These are phyloP conservation scores for Didymella pomorum DNA, from an alignment of 2,329 filamentous ascomycete genomes.

Conservation along the genomic window DNA sequence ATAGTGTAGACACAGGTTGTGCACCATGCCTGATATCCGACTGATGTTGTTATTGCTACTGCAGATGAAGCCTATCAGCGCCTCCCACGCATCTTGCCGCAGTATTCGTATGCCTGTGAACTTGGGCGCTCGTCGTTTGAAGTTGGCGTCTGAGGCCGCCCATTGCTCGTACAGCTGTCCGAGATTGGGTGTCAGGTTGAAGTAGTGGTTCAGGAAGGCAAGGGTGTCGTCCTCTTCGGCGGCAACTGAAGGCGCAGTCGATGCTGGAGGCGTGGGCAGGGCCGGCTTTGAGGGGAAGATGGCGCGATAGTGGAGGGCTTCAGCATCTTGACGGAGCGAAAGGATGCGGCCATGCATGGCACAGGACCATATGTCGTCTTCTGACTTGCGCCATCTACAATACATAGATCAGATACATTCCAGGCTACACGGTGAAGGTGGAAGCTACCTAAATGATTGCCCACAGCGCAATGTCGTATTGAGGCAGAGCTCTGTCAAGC, in stretches of 20 bases:
- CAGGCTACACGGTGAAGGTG: background rate
- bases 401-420: constrained; percentile 13
- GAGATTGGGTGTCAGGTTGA: constrained; percentile 84
- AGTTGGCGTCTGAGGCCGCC: constrained; percentile 86
- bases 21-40: constrained; percentile 94
- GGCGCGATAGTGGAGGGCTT: constrained; percentile 80
- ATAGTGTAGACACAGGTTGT: constrained; percentile 88
- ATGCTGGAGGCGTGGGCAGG: constrained; percentile 4
- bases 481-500: constrained; percentile 85
- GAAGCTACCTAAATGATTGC: constrained; percentile 79
- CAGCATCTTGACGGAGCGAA: constrained; percentile 81
- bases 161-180: constrained; percentile 82
- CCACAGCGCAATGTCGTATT: constrained; percentile 94
- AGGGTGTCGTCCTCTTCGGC: constrained; percentile 73
- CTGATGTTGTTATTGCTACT: constrained; percentile 99
- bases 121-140: constrained; percentile 82
- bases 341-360: constrained; percentile 85
- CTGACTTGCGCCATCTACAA: constrained; percentile 85
- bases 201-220: constrained; percentile 79
- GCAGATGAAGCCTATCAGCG: constrained; percentile 93
- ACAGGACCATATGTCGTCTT: constrained; percentile 85
- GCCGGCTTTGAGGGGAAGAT: constrained; percentile 62
- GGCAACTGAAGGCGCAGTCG: constrained; percentile 37
- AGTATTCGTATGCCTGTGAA: constrained; percentile 93
- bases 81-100: constrained; percentile 95